Base-by-base conservation (phyloP, 208 protist species). In the Leishmania tarentolae region DNA sequence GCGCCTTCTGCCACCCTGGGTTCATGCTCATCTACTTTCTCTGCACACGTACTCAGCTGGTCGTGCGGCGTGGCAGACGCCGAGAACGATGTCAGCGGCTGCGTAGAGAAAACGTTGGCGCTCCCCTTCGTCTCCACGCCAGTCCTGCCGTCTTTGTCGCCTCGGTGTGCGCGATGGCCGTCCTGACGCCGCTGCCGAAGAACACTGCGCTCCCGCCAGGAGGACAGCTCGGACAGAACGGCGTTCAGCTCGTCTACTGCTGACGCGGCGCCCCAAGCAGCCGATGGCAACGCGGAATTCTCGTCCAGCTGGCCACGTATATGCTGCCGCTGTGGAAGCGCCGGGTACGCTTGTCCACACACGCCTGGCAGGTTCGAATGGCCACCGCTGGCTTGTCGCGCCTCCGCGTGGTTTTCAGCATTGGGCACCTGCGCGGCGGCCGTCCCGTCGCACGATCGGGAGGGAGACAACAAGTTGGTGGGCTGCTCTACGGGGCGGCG, bases 121-220 rank as follows among this genome's bases (percentile, higher is more conserved):
- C 9, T n/a, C 31, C 2, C n/a, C 21, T 59, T 59, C 5, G 37
- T 19, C 65, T 13, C 68, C 9, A 15, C 40, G 13, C 21, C 42
- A 35, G 24, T 15, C 68, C 35, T 72, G 68, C 42, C 13, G 17
- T 42, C 15, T n/a, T 6, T n/a, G 68, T 31, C 42, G 68, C 52
- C 6, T 52, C 68, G 68, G 21, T 24, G 24, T 52, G 15, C 24
- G 74, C 40, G 35, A 9, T 31, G 35, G 9, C 40, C 31, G 52
- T 35, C 56, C n/a, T 71, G 75, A 4, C 68, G 65, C 47, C 13
- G 82, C 71, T 85, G 82, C 31, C 76, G 82, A 3, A 59, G 82
- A 44, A 78, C 59, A 44, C 82, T 85, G 76, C 82, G 82, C 71
- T 85, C 82, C 11, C 76, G 76, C 82, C 82, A 85, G 21, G 82